Conservation (phyloP, 352 stramenopile species). For the Phytophthora cryptogea region DNA sequence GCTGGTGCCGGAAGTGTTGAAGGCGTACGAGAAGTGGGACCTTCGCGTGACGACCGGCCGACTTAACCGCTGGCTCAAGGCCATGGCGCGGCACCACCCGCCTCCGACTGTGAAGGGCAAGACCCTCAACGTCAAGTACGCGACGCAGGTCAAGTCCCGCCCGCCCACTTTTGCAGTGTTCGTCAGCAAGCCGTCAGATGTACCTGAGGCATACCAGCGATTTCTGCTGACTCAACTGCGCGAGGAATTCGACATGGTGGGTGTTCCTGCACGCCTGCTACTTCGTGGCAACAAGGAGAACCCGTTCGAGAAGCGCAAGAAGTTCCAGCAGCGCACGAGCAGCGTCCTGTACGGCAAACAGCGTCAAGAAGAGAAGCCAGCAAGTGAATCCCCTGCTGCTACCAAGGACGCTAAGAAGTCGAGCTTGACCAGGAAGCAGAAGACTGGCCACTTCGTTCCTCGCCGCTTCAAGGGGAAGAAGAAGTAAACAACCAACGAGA, state of each 20-base stretch:
- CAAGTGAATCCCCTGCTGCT: neutral
- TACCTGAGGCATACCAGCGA: constrained; percentile 77
- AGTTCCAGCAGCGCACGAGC: constrained; percentile 81
- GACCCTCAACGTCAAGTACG: constrained; percentile 88
- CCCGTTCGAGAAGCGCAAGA: constrained; percentile 83
- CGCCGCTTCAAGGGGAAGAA: constrained; percentile 43
- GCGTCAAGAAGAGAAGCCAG: constrained; percentile 31
- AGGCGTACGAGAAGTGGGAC: constrained; percentile 84
- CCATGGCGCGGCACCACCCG: constrained; percentile 83
- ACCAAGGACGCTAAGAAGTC: constrained; percentile 26
- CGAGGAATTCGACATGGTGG: constrained; percentile 87
- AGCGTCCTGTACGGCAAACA: constrained; percentile 64
- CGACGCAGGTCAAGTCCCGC: constrained; percentile 83
- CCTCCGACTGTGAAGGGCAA: constrained; percentile 84
- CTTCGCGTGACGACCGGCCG: constrained; percentile 75
- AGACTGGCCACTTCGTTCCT: constrained; percentile 44
- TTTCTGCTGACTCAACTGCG: constrained; percentile 80
- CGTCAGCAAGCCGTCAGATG: constrained; percentile 76
- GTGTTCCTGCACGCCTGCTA: constrained; percentile 74
- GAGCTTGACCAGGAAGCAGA: constrained; percentile 44
- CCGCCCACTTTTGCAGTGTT: constrained; percentile 85
- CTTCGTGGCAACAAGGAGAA: constrained; percentile 83
- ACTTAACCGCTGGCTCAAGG: constrained; percentile 84
- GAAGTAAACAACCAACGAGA: constrained; percentile 9
- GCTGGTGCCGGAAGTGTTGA: constrained; percentile 80